These are phyloP conservation scores for Nepenthes alata DNA, from an alignment of 179 eudicot genomes.

Conservation along the genomic window DNA sequence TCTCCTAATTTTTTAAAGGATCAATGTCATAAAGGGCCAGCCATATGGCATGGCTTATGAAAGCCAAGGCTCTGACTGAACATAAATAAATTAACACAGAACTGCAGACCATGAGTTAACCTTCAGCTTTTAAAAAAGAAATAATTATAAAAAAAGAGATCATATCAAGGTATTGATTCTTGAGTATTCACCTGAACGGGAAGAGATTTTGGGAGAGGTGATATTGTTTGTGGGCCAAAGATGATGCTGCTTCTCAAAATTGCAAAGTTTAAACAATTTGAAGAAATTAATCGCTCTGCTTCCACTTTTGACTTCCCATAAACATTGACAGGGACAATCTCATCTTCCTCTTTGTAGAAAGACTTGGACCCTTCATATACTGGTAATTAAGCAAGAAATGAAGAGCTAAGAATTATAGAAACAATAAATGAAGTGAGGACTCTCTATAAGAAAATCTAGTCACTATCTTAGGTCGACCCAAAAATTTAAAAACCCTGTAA, in stretches of 20 bases:
- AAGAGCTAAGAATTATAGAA: constrained; percentile 8
- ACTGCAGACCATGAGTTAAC: no score
- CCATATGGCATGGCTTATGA: no score
- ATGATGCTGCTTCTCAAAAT: constrained; percentile 94
- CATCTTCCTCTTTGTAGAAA: constrained; percentile 86
- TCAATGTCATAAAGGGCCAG: no score
- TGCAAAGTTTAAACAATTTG: constrained; percentile 58
- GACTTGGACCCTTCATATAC: constrained; percentile 87
- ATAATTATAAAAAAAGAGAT: background rate
- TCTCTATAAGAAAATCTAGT: background rate
- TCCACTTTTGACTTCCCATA: constrained; percentile 80
- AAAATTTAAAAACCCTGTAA: no score
- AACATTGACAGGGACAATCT: constrained; percentile 56
- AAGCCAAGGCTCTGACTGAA: no score
- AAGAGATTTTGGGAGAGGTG: constrained; percentile 79
- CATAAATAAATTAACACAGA: no score
- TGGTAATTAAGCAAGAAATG: constrained; percentile 18
- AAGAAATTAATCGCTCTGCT: constrained; percentile 59
- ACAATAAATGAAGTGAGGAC: background rate
- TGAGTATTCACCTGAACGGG: constrained; percentile 60
- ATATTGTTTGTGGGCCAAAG: constrained; percentile 70
- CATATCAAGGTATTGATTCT: background rate
- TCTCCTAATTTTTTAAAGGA: no score
- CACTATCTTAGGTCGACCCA: background rate
- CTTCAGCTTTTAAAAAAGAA: no score